These are phyloP conservation scores for Bipolaris sorokiniana DNA, from an alignment of 2,329 filamentous ascomycete genomes.

Conservation along the genomic window DNA sequence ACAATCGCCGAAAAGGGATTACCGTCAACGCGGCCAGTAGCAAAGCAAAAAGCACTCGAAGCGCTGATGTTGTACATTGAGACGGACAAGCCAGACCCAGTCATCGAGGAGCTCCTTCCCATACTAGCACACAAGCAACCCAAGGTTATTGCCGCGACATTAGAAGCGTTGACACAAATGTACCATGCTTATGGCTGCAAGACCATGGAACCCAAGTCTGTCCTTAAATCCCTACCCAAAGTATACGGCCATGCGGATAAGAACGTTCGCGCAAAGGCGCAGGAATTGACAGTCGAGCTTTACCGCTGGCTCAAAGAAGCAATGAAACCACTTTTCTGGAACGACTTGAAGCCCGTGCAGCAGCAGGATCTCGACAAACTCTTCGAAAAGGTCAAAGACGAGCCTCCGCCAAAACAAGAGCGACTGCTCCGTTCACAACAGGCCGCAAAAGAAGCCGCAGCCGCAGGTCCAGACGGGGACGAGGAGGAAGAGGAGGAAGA, in stretches of 20 bases:
- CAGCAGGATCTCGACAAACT: conserved; percentile 91
- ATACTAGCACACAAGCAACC: conserved; percentile 86
- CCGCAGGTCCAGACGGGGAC: conserved; percentile 62
- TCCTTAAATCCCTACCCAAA: conserved; percentile 86
- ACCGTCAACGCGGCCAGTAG: conserved; percentile 82
- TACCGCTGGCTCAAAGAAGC: conserved; percentile 97
- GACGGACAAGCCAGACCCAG: conserved; percentile 80
- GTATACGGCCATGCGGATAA: conserved; percentile 97
- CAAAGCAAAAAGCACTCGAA: conserved; percentile 85
- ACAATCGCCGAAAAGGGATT: conserved; percentile 92
- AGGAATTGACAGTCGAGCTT: conserved; percentile 88
- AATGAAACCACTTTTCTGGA: conserved; percentile 98
- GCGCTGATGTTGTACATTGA: conserved; percentile 88
- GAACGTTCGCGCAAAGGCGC: conserved; percentile 93
- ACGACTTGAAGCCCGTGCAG: conserved; percentile 91
- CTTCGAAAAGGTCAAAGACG: conserved; percentile 91
- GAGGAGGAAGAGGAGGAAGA: conserved; percentile 62
- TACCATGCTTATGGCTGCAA: conserved; percentile 96
- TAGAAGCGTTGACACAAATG: conserved; percentile 79
- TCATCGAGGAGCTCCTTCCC: conserved; percentile 89
- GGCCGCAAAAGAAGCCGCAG: conserved; percentile 75
- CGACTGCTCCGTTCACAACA: conserved; percentile 87
- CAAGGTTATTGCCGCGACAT: conserved; percentile 79
- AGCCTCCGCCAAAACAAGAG: conserved; percentile 87
- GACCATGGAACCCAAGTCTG: conserved; percentile 87